phyloP scores from a whole-genome alignment of 2,329 filamentous ascomycete genomes.

The Pleurostoma richardsiae region DNA sequence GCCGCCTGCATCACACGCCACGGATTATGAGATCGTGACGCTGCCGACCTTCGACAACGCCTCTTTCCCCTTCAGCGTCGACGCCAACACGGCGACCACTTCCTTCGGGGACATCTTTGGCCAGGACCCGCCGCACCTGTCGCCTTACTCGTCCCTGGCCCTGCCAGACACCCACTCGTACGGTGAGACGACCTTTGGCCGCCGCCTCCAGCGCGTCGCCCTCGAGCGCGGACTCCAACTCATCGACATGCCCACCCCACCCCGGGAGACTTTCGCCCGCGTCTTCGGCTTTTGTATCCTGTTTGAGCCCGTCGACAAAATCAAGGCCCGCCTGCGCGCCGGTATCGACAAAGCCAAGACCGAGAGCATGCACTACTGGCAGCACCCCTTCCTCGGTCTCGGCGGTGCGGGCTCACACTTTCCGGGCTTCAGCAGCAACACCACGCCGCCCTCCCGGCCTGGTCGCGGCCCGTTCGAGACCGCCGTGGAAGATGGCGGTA shows the following conservation, averaged over 20 bases:
- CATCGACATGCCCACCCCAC: constrained; percentile 31
- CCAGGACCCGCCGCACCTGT: constrained; percentile 15
- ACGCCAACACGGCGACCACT: constrained; percentile 10
- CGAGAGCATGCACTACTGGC: constrained; percentile 8
- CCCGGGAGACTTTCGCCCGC: constrained; percentile 3
- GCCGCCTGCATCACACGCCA: constrained; percentile 5
- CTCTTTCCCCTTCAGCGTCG: constrained; percentile 40
- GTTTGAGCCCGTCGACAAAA: constrained; percentile 9
- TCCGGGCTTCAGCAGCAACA: not conserved
- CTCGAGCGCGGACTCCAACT: constrained; percentile 59
- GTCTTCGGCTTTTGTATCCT: constrained; percentile 10
- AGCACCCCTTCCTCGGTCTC: constrained; percentile 7
- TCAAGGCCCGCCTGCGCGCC: constrained; percentile 3
- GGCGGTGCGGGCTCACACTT: constrained; percentile 7
- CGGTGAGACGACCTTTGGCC: constrained; percentile 63
- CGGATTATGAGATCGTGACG: constrained; percentile 41
- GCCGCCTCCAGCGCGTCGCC: constrained; percentile 62
- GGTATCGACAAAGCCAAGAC: constrained; percentile 1
- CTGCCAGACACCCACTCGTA: constrained; percentile 52
- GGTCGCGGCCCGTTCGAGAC: not conserved
- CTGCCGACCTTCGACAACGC: constrained; percentile 48
- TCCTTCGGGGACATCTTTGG: constrained; percentile 11
- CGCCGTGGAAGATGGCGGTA: not conserved
- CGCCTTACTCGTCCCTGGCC: constrained; percentile 29
- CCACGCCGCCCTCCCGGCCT: not conserved